These are phyloP conservation scores for Omphalotus guepiniiformis DNA, from an alignment of 768 basidiomycete species.

Conservation along the genomic window DNA sequence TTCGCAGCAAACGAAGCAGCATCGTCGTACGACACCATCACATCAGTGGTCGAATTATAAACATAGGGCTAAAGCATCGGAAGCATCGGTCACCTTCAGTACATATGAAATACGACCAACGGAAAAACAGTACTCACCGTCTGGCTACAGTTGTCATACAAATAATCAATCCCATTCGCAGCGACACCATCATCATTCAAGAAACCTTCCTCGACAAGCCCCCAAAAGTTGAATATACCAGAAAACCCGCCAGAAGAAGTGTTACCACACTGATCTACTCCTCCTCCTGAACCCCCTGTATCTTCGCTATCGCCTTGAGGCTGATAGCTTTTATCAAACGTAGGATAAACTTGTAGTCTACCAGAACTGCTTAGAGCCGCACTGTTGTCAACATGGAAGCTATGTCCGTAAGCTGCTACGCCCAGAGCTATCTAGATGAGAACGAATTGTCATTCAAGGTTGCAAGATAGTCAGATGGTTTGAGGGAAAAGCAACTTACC, in stretches of 20 bases:
- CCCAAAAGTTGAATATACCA: conserved; percentile 61
- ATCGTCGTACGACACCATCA: conserved; percentile 70
- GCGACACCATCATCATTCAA: conserved; percentile 41
- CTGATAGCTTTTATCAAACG: conserved; percentile 40
- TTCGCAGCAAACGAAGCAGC: conserved; percentile 57
- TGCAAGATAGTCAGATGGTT: not conserved
- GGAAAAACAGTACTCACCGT: conserved; percentile 50
- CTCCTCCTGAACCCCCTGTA: conserved; percentile 10
- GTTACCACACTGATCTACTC: conserved; percentile 48
- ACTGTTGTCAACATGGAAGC: conserved; percentile 44
- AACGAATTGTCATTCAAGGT: not conserved
- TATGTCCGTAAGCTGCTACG: conserved; percentile 77
- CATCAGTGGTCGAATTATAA: conserved; percentile 47
- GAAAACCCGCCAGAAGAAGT: conserved; percentile 18
- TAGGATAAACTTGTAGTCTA: conserved; percentile 39
- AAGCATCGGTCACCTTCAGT: not conserved
- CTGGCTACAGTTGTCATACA: conserved; percentile 65
- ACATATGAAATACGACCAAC: not conserved
- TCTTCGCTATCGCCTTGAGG: conserved; percentile 25
- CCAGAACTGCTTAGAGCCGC: conserved; percentile 30
- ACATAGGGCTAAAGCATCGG: conserved; percentile 54
- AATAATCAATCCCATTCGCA: conserved; percentile 48
- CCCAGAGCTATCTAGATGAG: conserved; percentile 63
- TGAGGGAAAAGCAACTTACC: conserved; percentile 17
- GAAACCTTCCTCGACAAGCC: conserved; percentile 52